Evolutionary conservation across 2,329 filamentous ascomycete species (phyloP).

Genomic region (Diplodia seriata): DNA sequence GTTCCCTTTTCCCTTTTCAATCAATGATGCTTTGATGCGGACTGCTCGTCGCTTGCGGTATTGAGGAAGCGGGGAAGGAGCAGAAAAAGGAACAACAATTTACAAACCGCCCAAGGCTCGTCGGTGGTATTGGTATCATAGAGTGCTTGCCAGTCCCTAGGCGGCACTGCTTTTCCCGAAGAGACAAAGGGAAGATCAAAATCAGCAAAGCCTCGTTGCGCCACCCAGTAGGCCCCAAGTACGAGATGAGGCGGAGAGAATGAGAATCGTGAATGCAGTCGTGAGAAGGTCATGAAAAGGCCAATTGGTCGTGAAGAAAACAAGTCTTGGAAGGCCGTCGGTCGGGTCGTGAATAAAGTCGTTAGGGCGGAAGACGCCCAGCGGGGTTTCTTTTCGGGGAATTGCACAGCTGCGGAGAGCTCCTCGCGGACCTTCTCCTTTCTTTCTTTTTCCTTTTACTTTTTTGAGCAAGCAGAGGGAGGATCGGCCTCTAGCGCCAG

Average conservation of each 20-base stretch:
- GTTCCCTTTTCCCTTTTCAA: slow-evolving; percentile 10
- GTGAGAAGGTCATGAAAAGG: slow-evolving; percentile 7
- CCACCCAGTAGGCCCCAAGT: slow-evolving; percentile 12
- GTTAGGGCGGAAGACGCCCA: background rate
- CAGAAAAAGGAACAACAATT: slow-evolving; percentile 13
- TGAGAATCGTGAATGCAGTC: slow-evolving; percentile 22
- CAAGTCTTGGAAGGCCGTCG: slow-evolving; percentile 20
- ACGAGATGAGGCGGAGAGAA: background rate
- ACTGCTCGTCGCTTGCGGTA: slow-evolving; percentile 9
- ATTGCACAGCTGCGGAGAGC: background rate
- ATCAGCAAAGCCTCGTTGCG: slow-evolving; percentile 9
- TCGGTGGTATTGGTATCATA: slow-evolving; percentile 22
- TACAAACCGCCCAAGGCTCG: slow-evolving; percentile 27
- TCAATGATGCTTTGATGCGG: slow-evolving; percentile 24
- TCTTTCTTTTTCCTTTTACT: background rate
- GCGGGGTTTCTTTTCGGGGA: slow-evolving; percentile 4
- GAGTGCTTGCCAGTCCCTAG: slow-evolving; percentile 7
- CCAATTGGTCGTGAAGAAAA: slow-evolving; percentile 9
- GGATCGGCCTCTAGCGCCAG: slow-evolving; percentile 20
- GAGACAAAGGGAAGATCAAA: slow-evolving; percentile 4
- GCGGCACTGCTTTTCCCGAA: slow-evolving; percentile 15
- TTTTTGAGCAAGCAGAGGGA: background rate
- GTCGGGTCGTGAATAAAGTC: slow-evolving; percentile 24
- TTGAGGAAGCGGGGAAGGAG: background rate
- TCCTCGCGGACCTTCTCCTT: slow-evolving; percentile 18